Conservation (phyloP, 169 alveolate genomes). For the Plasmodium yoelii region DNA sequence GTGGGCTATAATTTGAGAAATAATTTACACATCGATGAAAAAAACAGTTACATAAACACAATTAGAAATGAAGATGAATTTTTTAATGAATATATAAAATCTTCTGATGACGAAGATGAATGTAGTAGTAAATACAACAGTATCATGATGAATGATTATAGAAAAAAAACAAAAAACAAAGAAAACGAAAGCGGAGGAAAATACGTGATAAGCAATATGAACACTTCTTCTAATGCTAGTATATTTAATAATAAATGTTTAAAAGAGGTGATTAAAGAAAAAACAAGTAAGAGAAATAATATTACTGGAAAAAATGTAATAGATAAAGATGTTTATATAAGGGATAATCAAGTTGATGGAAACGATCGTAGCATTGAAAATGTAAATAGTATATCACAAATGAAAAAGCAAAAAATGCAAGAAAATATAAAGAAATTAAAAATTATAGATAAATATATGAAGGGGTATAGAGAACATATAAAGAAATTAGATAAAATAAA, state of each 20-base stretch:
- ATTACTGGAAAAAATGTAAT: background rate
- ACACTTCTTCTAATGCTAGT: background rate
- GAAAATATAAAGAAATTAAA: constrained; percentile 7
- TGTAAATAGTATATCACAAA: background rate
- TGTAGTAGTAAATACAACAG: background rate
- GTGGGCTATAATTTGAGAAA: constrained; percentile 69
- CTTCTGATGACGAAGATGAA: constrained; percentile 53
- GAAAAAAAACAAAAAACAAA: background rate
- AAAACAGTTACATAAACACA: constrained; percentile 51
- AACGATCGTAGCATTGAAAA: background rate
- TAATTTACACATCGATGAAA: constrained; percentile 27
- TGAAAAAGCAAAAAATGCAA: constrained; percentile 15
- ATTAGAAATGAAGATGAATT: constrained; percentile 29
- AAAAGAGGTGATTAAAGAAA: background rate
- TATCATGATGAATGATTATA: background rate
- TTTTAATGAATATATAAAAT: constrained; percentile 51
- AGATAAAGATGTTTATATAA: background rate
- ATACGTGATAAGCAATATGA: no score
- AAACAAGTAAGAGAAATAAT: background rate
- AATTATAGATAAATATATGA: constrained; percentile 20
- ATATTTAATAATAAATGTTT: background rate
- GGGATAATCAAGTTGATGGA: no score
- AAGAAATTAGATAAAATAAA: constrained; percentile 13
- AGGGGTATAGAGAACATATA: constrained; percentile 20
- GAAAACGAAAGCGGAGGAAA: background rate